Conservation (phyloP, 768 basidiomycete genomes). For the Boletellus emodensis region DNA sequence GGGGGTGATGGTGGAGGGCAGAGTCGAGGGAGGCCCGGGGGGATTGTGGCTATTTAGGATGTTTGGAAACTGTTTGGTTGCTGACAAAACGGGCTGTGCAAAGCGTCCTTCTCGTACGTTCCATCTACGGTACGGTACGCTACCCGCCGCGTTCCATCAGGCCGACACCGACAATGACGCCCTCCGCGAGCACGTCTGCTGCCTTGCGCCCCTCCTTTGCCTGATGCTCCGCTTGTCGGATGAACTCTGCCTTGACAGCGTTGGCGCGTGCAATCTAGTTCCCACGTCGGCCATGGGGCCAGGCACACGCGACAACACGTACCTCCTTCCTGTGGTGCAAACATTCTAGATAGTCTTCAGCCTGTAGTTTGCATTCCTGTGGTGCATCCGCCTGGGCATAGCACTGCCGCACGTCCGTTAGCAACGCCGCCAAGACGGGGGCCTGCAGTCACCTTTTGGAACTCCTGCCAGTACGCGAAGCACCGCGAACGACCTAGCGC, state of each 20-base stretch:
- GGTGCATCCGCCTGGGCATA: constrained; percentile 80
- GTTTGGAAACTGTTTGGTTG: constrained; percentile 38
- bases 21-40: constrained; percentile 15
- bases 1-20: constrained; percentile 26
- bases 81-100: constrained; percentile 28
- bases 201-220: constrained; percentile 68
- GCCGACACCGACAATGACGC: constrained; percentile 72
- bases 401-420: constrained; percentile 49
- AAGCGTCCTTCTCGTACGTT: constrained; percentile 8
- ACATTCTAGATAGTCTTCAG: constrained; percentile 90
- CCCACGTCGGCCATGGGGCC: neutral
- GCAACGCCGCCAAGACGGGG: neutral
- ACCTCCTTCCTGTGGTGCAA: constrained; percentile 89
- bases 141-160: constrained; percentile 54
- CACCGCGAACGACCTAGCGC: constrained; percentile 74
- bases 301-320: constrained; percentile 18
- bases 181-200: constrained; percentile 67
- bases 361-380: constrained; percentile 60
- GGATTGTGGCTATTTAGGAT: constrained; percentile 33
- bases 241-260: constrained; percentile 65
- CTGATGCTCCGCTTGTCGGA: constrained; percentile 60
- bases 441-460: constrained; percentile 52
- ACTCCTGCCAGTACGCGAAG: constrained; percentile 91
- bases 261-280: constrained; percentile 61
- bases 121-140: neutral